phyloP scores from a whole-genome alignment of 2,329 filamentous ascomycete genomes.

The Sclerotiophoma versabilis region DNA sequence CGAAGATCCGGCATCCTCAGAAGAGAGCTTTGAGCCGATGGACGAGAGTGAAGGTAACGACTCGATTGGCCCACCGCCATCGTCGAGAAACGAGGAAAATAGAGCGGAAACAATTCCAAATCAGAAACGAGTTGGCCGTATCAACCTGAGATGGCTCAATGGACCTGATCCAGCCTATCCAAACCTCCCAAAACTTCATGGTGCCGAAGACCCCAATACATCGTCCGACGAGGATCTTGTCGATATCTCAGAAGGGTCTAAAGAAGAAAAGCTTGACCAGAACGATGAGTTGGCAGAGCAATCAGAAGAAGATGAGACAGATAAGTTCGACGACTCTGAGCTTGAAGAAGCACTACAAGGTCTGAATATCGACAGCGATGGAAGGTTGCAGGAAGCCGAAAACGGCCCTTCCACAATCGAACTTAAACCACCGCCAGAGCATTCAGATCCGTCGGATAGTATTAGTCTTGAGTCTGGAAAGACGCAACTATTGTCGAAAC shows the following conservation, averaged over 20 bases:
- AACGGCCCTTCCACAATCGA: neutral
- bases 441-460: too few relatives aligned
- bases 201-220: neutral
- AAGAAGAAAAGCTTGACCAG: neutral
- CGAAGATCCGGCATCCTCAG: slow-evolving; percentile 10
- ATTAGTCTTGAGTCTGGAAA: too few relatives aligned
- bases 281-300: neutral
- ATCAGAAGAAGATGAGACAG: neutral
- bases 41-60: slow-evolving; percentile 10
- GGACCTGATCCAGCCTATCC: slow-evolving; percentile 31
- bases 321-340: slow-evolving; percentile 35
- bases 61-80: neutral
- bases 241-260: neutral
- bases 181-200: slow-evolving; percentile 10
- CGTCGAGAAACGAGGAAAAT: neutral
- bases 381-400: neutral
- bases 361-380: slow-evolving; percentile 22
- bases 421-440: too few relatives aligned
- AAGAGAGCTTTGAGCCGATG: slow-evolving; percentile 1
- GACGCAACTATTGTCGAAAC: neutral
- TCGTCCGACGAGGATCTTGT: slow-evolving; percentile 4
- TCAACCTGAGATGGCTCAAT: slow-evolving; percentile 24
- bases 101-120: neutral
- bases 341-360: slow-evolving; percentile 32
- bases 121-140: slow-evolving; percentile 29